These are phyloP conservation scores for Stemphylium lycopersici DNA, from an alignment of 2,329 filamentous ascomycete species.

Conservation along the genomic window DNA sequence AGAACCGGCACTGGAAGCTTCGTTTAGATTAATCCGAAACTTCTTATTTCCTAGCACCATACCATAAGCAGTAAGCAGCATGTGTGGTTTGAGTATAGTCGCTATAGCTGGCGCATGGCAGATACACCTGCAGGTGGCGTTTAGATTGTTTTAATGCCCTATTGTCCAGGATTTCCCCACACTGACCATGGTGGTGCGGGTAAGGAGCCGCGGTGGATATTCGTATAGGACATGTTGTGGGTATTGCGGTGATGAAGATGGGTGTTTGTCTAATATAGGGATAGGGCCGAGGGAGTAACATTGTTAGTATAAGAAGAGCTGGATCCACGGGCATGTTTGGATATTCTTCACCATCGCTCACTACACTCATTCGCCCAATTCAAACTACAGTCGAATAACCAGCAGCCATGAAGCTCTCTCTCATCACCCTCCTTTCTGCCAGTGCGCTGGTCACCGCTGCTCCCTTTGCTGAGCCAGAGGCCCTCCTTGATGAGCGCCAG, in stretches of 20 bases:
- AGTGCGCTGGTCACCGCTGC: conserved; percentile 37
- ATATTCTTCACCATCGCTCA: not conserved
- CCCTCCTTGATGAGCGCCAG: conserved; percentile 37
- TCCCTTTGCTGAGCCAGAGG: conserved; percentile 40
- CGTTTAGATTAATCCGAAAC: conserved; percentile 22
- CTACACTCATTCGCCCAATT: not conserved
- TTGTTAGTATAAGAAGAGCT: conserved; percentile 7
- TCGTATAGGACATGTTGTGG: not conserved
- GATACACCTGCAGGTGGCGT: not conserved
- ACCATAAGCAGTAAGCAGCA: not conserved
- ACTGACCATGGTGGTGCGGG: not conserved
- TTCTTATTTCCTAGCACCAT: not conserved
- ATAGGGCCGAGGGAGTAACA: not conserved
- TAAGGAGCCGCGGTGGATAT: not conserved
- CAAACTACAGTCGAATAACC: not conserved
- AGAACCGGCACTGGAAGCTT: conserved; percentile 27
- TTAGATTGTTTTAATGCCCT: not conserved
- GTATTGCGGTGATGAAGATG: not conserved
- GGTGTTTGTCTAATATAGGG: not conserved
- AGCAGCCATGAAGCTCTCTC: conserved; percentile 40
- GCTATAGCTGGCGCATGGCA: not conserved
- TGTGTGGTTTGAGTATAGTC: not conserved
- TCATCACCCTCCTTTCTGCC: conserved; percentile 36
- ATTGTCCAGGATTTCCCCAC: not conserved
- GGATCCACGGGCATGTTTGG: not conserved